Evolutionary conservation across 306 rosid genomes (phyloP).

Genomic region (Inga leiocalycina): DNA sequence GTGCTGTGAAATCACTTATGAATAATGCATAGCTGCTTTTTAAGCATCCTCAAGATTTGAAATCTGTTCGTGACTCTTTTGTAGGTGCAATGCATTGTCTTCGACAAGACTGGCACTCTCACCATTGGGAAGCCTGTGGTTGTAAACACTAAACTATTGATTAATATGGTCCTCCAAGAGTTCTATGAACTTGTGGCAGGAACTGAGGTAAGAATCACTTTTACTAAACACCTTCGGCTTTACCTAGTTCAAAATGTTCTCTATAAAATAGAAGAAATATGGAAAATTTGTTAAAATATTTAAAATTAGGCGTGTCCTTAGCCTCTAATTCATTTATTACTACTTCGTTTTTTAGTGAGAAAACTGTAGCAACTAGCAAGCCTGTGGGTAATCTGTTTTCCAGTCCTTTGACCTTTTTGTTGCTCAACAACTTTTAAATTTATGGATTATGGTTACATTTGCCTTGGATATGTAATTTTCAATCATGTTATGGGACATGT

Average conservation of each 20-base stretch:
- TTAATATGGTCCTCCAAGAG: slow-evolving; percentile 49
- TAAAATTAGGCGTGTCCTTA: background rate
- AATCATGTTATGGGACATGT: background rate
- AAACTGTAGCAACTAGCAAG: background rate
- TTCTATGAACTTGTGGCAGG: slow-evolving; percentile 87
- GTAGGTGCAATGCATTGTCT: slow-evolving; percentile 86
- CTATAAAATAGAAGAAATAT: background rate
- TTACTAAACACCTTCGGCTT: slow-evolving; percentile 6
- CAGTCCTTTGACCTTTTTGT: background rate
- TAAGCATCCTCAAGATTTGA: background rate
- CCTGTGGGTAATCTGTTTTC: background rate
- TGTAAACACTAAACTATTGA: slow-evolving; percentile 55
- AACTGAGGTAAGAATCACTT: slow-evolving; percentile 61
- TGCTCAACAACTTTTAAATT: slow-evolving; percentile 4
- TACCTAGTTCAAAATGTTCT: background rate
- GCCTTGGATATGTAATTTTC: background rate
- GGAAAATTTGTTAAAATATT: background rate
- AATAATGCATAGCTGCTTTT: background rate
- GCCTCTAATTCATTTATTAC: background rate
- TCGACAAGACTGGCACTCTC: slow-evolving; percentile 94
- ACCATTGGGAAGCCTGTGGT: slow-evolving; percentile 82
- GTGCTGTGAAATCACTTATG: background rate
- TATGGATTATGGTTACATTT: slow-evolving; percentile 8
- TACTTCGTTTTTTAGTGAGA: background rate
- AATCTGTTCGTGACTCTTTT: slow-evolving; percentile 32